These are phyloP conservation scores for Phialocephala sp. DNA, from an alignment of 2,329 filamentous ascomycete genomes.

Conservation along the genomic window DNA sequence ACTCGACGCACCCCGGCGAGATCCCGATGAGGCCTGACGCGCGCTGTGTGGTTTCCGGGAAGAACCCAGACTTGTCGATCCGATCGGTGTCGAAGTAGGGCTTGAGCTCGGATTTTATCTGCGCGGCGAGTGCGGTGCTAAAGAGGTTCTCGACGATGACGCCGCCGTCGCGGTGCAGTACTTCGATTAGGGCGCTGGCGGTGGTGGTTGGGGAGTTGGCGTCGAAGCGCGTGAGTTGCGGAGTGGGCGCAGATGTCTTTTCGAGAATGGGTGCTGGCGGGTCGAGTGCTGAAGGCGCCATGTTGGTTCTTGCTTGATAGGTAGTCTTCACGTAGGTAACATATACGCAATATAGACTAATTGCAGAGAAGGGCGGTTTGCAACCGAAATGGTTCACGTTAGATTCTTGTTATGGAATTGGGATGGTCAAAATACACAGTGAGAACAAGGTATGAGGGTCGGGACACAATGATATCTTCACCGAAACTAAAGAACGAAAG, in stretches of 20 bases:
- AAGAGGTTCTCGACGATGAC: conserved; percentile 48
- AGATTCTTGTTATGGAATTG: no score
- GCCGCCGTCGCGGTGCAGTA: conserved; percentile 44
- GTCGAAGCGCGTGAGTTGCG: background rate
- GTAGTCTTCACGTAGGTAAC: background rate
- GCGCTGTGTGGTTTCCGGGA: conserved; percentile 47
- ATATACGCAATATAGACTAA: background rate
- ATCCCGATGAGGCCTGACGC: conserved; percentile 47
- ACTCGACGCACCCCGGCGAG: conserved; percentile 48
- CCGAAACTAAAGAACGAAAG: no score
- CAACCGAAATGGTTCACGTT: background rate
- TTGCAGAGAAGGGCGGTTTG: background rate
- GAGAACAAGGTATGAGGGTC: no score
- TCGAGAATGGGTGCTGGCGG: conserved; percentile 1
- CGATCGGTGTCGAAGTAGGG: conserved; percentile 46
- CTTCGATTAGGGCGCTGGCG: background rate
- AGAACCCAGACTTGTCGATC: conserved; percentile 48
- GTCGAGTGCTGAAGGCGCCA: conserved; percentile 3
- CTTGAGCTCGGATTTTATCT: conserved; percentile 47
- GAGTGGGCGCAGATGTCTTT: background rate
- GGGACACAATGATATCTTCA: no score
- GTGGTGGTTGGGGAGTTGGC: conserved; percentile 9
- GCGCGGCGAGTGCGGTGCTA: conserved; percentile 40
- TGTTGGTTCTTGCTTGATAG: background rate
- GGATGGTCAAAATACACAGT: no score